These are phyloP conservation scores for Elaeis guineensis DNA, from an alignment of 176 grass and related monocot genomes.

Conservation along the genomic window DNA sequence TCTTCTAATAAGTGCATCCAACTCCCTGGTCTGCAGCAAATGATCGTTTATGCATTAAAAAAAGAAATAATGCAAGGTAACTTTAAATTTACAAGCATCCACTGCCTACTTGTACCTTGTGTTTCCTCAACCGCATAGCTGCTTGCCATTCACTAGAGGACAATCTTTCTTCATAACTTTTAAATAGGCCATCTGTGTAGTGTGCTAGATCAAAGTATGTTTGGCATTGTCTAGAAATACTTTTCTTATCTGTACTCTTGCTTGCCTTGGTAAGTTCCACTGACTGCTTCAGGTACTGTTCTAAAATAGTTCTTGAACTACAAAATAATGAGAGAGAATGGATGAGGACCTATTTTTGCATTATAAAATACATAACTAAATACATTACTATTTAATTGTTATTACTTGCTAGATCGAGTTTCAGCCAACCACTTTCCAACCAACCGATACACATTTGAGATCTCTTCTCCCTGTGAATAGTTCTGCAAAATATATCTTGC, in stretches of 20 bases:
- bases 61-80: slow-evolving; percentile 1
- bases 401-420: slow-evolving; percentile 98
- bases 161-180: slow-evolving; percentile 90
- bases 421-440: slow-evolving; percentile 96
- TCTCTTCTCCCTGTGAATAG: slow-evolving; percentile 42
- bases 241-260: slow-evolving; percentile 41
- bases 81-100: not conserved
- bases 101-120: slow-evolving; percentile 38
- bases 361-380: no score
- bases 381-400: not conserved
- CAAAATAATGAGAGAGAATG: slow-evolving; percentile 1
- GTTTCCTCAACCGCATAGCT: slow-evolving; percentile 72
- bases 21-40: slow-evolving; percentile 65
- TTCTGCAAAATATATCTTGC: slow-evolving; percentile 73
- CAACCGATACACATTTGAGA: slow-evolving; percentile 76
- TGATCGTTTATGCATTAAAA: slow-evolving; percentile 17
- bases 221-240: slow-evolving; percentile 61
- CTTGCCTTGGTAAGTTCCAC: slow-evolving; percentile 53
- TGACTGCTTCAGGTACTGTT: slow-evolving; percentile 77
- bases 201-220: slow-evolving; percentile 82
- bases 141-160: slow-evolving; percentile 93
- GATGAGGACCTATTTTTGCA: not conserved
- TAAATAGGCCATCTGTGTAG: slow-evolving; percentile 78
- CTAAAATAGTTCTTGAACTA: slow-evolving; percentile 89
- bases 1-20: slow-evolving; percentile 79